Conservation (phyloP, 768 basidiomycete species). For the Serendipita indica region DNA sequence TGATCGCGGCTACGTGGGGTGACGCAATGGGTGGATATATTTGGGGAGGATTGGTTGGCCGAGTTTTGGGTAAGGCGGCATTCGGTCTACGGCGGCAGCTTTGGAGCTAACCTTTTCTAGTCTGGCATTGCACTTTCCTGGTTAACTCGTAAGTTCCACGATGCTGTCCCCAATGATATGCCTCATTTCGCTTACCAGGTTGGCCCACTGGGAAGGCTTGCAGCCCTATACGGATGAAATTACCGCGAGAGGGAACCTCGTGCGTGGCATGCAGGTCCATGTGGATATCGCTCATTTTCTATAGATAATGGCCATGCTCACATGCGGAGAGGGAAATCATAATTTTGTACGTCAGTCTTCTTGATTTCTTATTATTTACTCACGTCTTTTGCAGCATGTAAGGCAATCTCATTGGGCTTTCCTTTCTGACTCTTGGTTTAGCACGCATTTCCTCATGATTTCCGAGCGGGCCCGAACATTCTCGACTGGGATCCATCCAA, state of each 20-base stretch:
- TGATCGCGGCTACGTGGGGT: constrained; percentile 42
- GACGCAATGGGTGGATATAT: constrained; percentile 54
- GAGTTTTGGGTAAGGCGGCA: constrained; percentile 38
- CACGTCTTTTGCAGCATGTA: not conserved
- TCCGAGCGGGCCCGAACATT: constrained; percentile 45
- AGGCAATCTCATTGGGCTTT: constrained; percentile 5
- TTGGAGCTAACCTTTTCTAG: constrained; percentile 20
- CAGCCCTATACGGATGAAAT: constrained; percentile 73
- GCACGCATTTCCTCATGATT: constrained; percentile 70
- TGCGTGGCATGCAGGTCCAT: constrained; percentile 23
- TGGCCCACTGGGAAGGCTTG: constrained; percentile 70
- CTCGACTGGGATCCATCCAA: constrained; percentile 71
- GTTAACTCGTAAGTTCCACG: constrained; percentile 44
- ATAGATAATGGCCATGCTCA: constrained; percentile 52
- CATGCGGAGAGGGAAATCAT: constrained; percentile 66
- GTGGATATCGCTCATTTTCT: not conserved
- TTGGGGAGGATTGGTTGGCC: constrained; percentile 53
- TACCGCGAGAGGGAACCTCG: constrained; percentile 58
- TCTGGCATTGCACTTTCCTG: constrained; percentile 60
- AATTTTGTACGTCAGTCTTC: constrained; percentile 40
- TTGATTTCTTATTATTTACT: not conserved
- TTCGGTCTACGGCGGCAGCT: constrained; percentile 4
- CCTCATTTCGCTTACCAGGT: constrained; percentile 26
- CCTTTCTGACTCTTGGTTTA: constrained; percentile 22
- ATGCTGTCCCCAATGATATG: constrained; percentile 19